These are phyloP conservation scores for Xylaria scruposa DNA, from an alignment of 495 filamentous ascomycete genomes.

Conservation along the genomic window DNA sequence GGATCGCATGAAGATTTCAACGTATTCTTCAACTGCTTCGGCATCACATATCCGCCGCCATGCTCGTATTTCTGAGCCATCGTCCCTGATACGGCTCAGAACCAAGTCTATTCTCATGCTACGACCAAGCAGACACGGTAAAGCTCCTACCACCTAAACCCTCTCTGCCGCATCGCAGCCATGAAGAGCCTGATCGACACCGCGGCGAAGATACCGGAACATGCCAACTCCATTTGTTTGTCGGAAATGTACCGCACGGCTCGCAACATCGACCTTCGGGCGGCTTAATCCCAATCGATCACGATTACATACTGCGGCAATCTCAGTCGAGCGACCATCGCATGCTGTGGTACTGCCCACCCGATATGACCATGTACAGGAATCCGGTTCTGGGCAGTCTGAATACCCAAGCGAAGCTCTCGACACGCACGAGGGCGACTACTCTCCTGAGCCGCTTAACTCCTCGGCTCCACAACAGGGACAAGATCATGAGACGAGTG, in stretches of 20 bases:
- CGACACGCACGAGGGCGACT: background rate
- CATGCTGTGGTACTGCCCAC: background rate
- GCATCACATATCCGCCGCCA: background rate
- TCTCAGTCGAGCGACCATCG: background rate
- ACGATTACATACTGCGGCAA: background rate
- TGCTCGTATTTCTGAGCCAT: background rate
- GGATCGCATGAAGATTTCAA: background rate
- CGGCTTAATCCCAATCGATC: background rate
- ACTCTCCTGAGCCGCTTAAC: background rate
- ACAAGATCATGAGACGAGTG: background rate
- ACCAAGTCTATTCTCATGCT: background rate
- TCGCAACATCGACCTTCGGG: constrained; percentile 13
- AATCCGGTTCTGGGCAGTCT: background rate
- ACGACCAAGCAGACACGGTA: background rate
- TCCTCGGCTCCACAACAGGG: background rate
- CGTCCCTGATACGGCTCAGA: background rate
- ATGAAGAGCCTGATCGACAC: constrained; percentile 28
- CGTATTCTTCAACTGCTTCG: background rate
- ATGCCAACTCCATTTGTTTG: constrained; percentile 40
- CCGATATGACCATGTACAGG: background rate
- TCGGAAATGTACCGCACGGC: constrained; percentile 33
- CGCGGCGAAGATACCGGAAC: constrained; percentile 20
- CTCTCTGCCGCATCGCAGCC: constrained; percentile 10
- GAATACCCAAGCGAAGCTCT: background rate
- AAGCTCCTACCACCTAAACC: background rate